Evolutionary conservation across 2,329 filamentous ascomycete species (phyloP).

Genomic region (Chrysoporthe austroafricana): DNA sequence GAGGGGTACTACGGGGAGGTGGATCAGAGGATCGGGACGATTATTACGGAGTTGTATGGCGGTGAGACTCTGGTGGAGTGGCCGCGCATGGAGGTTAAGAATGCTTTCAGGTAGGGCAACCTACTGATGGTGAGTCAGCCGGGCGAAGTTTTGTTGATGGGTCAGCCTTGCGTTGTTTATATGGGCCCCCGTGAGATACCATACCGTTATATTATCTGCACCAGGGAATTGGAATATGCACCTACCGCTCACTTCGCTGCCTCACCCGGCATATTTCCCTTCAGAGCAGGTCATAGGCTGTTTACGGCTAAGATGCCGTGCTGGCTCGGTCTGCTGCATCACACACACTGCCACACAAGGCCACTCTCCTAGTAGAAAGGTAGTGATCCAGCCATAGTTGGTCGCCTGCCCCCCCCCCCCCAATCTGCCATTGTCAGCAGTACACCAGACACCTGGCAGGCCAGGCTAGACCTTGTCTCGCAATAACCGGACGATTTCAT

Average conservation of each 20-base stretch:
- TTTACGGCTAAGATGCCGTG: not conserved
- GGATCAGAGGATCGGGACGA: constrained; percentile 61
- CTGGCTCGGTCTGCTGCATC: not conserved
- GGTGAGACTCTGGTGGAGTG: constrained; percentile 69
- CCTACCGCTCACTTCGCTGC: not conserved
- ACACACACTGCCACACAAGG: not conserved
- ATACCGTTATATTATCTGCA: constrained; percentile 9
- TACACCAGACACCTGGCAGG: not conserved
- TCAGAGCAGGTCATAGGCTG: not conserved
- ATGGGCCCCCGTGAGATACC: constrained; percentile 9
- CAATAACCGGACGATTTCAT: not conserved
- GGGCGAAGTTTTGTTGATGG: constrained; percentile 4
- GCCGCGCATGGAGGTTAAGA: constrained; percentile 66
- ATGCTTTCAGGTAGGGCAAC: constrained; percentile 49
- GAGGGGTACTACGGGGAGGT: constrained; percentile 66
- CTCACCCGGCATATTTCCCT: not conserved
- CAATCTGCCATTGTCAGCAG: not conserved
- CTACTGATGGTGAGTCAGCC: too few relatives aligned
- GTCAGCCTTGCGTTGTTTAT: constrained; percentile 1
- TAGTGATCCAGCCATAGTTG: not conserved
- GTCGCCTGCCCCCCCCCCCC: not conserved
- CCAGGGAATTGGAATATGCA: not conserved
- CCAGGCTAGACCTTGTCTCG: not conserved
- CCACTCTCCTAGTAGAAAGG: not conserved
- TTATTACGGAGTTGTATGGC: constrained; percentile 66